Evolutionary conservation across 2,329 filamentous ascomycete genomes (phyloP).

Genomic region (Fusarium poae): DNA sequence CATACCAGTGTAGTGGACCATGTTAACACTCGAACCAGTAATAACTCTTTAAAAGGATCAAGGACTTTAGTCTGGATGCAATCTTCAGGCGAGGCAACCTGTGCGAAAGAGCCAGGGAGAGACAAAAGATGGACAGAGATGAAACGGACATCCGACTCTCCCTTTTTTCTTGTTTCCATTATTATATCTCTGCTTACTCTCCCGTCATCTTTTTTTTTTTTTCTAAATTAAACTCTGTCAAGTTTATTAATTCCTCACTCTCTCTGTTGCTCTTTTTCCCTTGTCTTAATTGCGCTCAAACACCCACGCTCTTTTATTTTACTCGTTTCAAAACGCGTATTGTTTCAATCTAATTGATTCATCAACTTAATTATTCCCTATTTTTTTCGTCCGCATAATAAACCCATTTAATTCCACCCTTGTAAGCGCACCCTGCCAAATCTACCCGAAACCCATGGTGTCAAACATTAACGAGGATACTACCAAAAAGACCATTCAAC

Average conservation of each 20-base stretch:
- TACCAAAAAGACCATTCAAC: background rate
- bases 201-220: background rate
- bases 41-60: background rate
- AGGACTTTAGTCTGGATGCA: slow-evolving; percentile 25
- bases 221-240: background rate
- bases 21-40: slow-evolving; percentile 18
- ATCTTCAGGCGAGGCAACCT: slow-evolving; percentile 37
- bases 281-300: background rate
- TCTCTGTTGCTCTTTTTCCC: slow-evolving; percentile 23
- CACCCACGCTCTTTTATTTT: slow-evolving; percentile 15
- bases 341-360: slow-evolving; percentile 25
- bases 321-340: background rate
- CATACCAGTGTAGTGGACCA: slow-evolving; percentile 34
- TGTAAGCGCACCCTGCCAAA: slow-evolving; percentile 11
- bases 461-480: background rate
- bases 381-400: slow-evolving; percentile 4
- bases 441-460: slow-evolving; percentile 5
- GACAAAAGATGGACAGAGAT: background rate
- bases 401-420: slow-evolving; percentile 12
- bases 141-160: slow-evolving; percentile 18
- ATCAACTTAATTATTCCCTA: too few species aligned
- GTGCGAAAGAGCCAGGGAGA: slow-evolving; percentile 18
- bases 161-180: slow-evolving; percentile 18
- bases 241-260: slow-evolving; percentile 18
- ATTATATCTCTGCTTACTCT: slow-evolving; percentile 27